Evolutionary conservation across 768 basidiomycete genomes (phyloP).

Genomic region (Sutorius australiensis): DNA sequence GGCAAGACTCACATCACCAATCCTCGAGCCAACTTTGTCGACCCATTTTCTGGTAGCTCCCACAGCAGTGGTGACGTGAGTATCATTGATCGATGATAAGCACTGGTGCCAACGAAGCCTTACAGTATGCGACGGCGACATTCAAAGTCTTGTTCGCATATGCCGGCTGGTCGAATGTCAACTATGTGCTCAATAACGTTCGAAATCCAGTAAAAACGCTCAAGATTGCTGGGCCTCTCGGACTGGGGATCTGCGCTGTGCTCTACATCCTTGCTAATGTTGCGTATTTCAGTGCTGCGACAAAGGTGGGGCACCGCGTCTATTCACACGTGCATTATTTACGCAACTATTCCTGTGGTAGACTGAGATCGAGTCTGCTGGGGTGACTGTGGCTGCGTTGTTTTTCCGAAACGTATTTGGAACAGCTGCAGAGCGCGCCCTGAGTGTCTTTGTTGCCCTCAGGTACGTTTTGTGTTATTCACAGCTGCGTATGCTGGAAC

Average conservation of each 20-base stretch:
- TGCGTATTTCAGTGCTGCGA: conserved; percentile 45
- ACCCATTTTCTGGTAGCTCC: conserved; percentile 55
- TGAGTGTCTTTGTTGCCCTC: conserved; percentile 52
- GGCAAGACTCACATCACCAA: conserved; percentile 54
- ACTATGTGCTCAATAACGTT: conserved; percentile 45
- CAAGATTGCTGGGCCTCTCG: conserved; percentile 58
- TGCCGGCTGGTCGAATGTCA: conserved; percentile 53
- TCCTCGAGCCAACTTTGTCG: conserved; percentile 53
- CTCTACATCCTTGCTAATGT: conserved; percentile 56
- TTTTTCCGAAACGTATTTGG: conserved; percentile 63
- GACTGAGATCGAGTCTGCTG: conserved; percentile 40
- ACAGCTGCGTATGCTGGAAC: too few relatives aligned
- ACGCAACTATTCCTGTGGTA: conserved; percentile 9
- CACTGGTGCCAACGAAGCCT: background rate
- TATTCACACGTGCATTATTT: too few relatives aligned
- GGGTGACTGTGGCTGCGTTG: conserved; percentile 39
- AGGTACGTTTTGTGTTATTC: conserved; percentile 34
- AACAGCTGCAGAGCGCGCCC: conserved; percentile 35
- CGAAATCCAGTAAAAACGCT: conserved; percentile 57
- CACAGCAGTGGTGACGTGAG: conserved; percentile 47
- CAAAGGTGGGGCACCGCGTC: conserved; percentile 9
- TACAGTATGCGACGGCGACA: conserved; percentile 57
- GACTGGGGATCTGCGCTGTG: conserved; percentile 47
- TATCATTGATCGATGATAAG: background rate
- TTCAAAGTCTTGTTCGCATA: conserved; percentile 54